Evolutionary conservation across 2,329 filamentous ascomycete genomes (phyloP).

Genomic region (Fusarium zealandicum): DNA sequence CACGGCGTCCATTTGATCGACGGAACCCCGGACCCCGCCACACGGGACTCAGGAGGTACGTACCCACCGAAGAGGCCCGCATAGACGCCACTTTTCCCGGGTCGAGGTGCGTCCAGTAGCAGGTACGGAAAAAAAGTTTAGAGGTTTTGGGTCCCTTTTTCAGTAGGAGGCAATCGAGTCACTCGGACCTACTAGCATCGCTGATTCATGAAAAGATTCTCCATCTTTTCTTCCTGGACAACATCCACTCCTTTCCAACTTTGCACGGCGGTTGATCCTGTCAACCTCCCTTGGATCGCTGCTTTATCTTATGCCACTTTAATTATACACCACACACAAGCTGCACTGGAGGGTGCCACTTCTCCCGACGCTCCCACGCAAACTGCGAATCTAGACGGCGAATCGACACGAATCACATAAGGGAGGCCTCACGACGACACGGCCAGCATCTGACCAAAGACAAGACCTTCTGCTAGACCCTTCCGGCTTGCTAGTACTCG

Average conservation of each 20-base stretch:
- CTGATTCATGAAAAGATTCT: slow-evolving; percentile 34
- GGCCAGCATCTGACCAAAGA: not conserved
- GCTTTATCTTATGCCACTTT: not conserved
- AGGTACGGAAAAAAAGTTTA: slow-evolving; percentile 31
- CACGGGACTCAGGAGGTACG: slow-evolving; percentile 5
- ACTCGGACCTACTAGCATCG: slow-evolving; percentile 6
- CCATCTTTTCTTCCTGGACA: slow-evolving; percentile 17
- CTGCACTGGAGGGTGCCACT: not conserved
- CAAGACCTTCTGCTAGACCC: not conserved
- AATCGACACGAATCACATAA: slow-evolving; percentile 4
- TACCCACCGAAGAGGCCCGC: slow-evolving; percentile 9
- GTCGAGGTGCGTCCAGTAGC: slow-evolving; percentile 18
- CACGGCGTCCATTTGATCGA: not conserved
- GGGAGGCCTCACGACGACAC: not conserved
- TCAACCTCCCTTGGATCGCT: not conserved
- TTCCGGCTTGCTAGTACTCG: not conserved
- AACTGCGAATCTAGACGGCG: slow-evolving; percentile 1
- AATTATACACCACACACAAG: slow-evolving; percentile 5
- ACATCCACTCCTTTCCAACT: slow-evolving; percentile 12
- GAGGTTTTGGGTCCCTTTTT: slow-evolving; percentile 5
- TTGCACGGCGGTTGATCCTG: not conserved
- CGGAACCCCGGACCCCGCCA: slow-evolving; percentile 15
- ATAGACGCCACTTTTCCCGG: slow-evolving; percentile 17
- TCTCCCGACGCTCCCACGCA: slow-evolving; percentile 12
- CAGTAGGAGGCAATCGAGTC: slow-evolving; percentile 7